Evolutionary conservation across 306 rosid species (phyloP).

Genomic region (Dryas drummondii): DNA sequence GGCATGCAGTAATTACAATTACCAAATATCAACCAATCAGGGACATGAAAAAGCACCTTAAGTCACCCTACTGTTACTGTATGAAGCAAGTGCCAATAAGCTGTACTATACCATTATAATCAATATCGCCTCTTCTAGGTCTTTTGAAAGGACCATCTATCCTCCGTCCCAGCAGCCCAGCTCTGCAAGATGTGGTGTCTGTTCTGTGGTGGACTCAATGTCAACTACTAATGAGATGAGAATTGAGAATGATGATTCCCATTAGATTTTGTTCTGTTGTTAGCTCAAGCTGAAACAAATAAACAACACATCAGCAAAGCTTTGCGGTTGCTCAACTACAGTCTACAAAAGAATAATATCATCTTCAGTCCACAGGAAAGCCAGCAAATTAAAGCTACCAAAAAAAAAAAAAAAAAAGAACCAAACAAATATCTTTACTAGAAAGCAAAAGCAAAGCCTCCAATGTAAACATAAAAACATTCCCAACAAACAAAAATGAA

Average conservation of each 20-base stretch:
- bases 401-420: not conserved
- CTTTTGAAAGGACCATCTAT: not conserved
- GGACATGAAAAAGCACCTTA: not conserved
- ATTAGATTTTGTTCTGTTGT: not conserved
- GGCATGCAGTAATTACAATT: not conserved
- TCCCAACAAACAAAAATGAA: not conserved
- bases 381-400: not conserved
- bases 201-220: not conserved
- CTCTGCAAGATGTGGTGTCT: not conserved
- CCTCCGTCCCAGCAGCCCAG: not conserved
- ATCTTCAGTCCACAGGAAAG: not conserved
- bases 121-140: not conserved
- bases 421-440: not conserved
- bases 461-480: not conserved
- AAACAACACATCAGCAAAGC: not conserved
- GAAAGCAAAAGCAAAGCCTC: not conserved
- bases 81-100: not conserved
- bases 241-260: not conserved
- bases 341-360: not conserved
- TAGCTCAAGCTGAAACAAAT: conserved; percentile 15
- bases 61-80: not conserved
- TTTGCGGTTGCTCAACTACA: not conserved
- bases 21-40: not conserved
- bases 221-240: not conserved
- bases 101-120: not conserved